Percentiles rank a stretch among this genome's conserved stretches.
phyloP scores from a whole-genome alignment of 768 basidiomycete species.

The Polyporus arcularius region DNA sequence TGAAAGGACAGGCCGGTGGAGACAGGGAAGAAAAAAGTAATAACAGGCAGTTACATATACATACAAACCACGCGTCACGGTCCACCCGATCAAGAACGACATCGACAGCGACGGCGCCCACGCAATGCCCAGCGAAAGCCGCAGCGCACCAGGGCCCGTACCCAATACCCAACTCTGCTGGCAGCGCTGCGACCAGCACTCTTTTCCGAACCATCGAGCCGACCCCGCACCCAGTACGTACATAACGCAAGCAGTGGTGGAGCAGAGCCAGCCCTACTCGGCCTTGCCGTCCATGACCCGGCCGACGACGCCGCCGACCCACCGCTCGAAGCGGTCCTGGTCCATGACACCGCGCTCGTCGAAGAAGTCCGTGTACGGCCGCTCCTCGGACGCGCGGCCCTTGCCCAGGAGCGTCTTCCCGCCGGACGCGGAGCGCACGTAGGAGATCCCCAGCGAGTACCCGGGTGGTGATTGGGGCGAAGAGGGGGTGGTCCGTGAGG shows the following conservation, averaged over 20 bases:
- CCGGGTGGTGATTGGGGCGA: constrained; percentile 55
- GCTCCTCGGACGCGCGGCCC: constrained; percentile 57
- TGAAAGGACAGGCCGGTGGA: too few species aligned
- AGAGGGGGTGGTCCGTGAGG: constrained; percentile 65
- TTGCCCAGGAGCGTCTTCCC: constrained; percentile 85
- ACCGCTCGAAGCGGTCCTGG: constrained; percentile 71
- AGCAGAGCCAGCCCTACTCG: constrained; percentile 15
- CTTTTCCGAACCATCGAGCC: neutral
- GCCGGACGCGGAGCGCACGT: constrained; percentile 77
- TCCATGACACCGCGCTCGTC: constrained; percentile 80
- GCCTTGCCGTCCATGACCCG: constrained; percentile 70
- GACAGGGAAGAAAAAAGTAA: neutral
- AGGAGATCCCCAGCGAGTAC: constrained; percentile 68
- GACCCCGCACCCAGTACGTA: neutral
- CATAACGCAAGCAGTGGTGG: neutral
- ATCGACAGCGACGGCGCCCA: too few species aligned
- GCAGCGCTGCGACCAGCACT: neutral
- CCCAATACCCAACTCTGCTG: too few species aligned
- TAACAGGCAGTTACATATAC: constrained; percentile 3
- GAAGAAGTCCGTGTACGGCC: constrained; percentile 74
- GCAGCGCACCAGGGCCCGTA: neutral
- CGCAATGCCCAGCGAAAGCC: too few species aligned
- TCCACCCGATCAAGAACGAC: neutral
- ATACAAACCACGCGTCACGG: neutral
- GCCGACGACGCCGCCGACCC: constrained; percentile 77